Base-by-base conservation (phyloP, 139 green algal genomes). In the Monoraphidium neglectum region DNA sequence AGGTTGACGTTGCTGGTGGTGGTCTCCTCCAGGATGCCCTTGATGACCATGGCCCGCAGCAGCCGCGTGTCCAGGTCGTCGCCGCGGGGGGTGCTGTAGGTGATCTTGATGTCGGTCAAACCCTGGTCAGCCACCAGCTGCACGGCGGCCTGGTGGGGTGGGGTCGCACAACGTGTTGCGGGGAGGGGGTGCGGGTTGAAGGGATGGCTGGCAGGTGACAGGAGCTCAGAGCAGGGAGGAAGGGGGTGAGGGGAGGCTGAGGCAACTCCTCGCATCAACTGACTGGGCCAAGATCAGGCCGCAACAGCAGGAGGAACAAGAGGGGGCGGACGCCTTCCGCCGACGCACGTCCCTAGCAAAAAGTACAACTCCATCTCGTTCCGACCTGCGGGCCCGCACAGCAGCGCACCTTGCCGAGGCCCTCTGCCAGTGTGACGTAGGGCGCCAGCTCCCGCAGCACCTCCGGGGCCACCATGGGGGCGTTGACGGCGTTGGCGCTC, bases 1-100 rank as follows among this genome's bases (percentile, higher is more conserved):
- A 80, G 68, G 75, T 80, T 80, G 75, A 87, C 83, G 21, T 77
- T 87, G 47, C 72, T 73, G 56, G 79, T 90, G 47, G 87, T 92
- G 75, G 84, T 86, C 43, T 85, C 70, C 86, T 96, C 89, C 60
- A 97, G 78, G 54, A 96, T 89, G 56, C 92, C 92, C 86, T 97
- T 97, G 82, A 98, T 88, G 8, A 97, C 91, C 85, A 94, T 98
- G 72, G 95, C 95, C 35, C 95, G 87, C 84, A 99, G 90, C 83
- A 99, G 89, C 6, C 95, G 87, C 0, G 91, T 97, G 88, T 98
- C 95, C 43, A 98, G 86, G 81, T 97, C 92, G 76, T 97, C 93
- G 51, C 90, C 90, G 35, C 92, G 84, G 13, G 82, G 81, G 54
- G 79, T 88, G 66, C 72, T 72, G 86, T 98, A 98, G 33, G 88